Evolutionary conservation across 2,329 filamentous ascomycete genomes (phyloP), one percentile per base, ranked within the genome.

Genomic region (Monosporascus sp.): DNA sequence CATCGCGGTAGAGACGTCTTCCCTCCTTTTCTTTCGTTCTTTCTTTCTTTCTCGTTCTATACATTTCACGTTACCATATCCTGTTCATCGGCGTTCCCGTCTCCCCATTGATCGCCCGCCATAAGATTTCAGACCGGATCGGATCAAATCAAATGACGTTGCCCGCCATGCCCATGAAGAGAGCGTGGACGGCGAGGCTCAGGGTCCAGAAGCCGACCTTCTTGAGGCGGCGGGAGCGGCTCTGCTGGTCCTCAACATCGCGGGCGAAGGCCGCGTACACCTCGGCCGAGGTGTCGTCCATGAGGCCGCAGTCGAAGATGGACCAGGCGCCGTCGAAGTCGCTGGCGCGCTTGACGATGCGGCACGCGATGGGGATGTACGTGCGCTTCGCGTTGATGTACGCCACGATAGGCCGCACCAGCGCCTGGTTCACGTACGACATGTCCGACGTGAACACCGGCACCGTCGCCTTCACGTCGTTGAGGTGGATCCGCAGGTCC

Each of bases 261-360:
- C 85, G 84, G 38, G 91, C 91, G 71, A 99, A 97, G 0, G 94
- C 94, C 62, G 93, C 85, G 68, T 99, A 99, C 50, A 91, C 91
- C 80, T 97, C 94, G 58, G 88, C 90, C 6, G 89, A 93, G 56
- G 96, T 75, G 71, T 99, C 94, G 64, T 96, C 90, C 86, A 97
- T 90, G 50, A 99, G 75, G 1, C 91, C 92, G 63, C 89, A 94
- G 70, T 99, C 94, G 67, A 89, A 97, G 27, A 95, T 80, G 3
- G 92, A 93, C 94, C 94, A 97, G 61, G 88, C 89, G 36, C 94
- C 94, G 68, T 97, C 90, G 65, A 99, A 99, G 68, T 99, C 94
- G 54, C 81, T 81, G 18, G 85, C 81, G 6, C 85, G 84, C 75
- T 99, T 99, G 58, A 97, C 90, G 48, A 99, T 89, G 55, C 93